A percentile compares a stretch with the other conserved stretches of the same genome.
phyloP scores from a whole-genome alignment of 306 rosid species.

The Dicorynia guianensis region DNA sequence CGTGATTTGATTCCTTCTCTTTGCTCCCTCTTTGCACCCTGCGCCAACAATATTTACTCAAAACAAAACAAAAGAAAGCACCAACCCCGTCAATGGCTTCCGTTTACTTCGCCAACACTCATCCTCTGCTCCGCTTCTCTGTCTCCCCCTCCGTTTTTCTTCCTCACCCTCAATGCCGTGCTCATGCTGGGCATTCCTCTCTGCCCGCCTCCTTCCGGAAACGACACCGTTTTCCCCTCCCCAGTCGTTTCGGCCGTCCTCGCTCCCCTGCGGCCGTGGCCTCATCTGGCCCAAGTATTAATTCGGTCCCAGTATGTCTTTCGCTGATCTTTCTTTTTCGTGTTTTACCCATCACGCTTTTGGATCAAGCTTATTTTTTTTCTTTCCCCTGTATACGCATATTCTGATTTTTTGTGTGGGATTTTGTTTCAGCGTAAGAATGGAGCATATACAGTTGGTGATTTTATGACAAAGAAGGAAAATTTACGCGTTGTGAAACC shows the following conservation, averaged over 20 bases:
- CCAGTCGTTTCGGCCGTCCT: slow-evolving; percentile 30
- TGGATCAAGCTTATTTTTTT: slow-evolving; percentile 43
- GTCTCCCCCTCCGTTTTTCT: slow-evolving; percentile 19
- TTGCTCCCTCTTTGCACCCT: too few species aligned
- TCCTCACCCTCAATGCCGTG: slow-evolving; percentile 32
- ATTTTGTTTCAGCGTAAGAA: slow-evolving; percentile 55
- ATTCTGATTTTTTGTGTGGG: slow-evolving; percentile 17
- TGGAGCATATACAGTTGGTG: slow-evolving; percentile 72
- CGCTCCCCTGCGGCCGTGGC: slow-evolving; percentile 35
- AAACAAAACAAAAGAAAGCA: too few species aligned
- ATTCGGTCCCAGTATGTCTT: slow-evolving; percentile 59
- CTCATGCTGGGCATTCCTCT: slow-evolving; percentile 23
- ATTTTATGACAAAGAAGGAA: slow-evolving; percentile 86
- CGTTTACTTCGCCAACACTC: slow-evolving; percentile 46
- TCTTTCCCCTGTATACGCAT: background rate
- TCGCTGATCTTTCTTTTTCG: background rate
- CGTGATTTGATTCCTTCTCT: slow-evolving; percentile 8
- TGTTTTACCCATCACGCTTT: too few species aligned
- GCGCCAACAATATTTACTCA: too few species aligned
- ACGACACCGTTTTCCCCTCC: slow-evolving; percentile 39
- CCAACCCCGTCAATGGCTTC: slow-evolving; percentile 47
- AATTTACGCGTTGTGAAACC: slow-evolving; percentile 71
- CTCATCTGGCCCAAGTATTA: slow-evolving; percentile 43
- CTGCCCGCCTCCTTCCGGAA: slow-evolving; percentile 20
- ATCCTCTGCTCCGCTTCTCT: slow-evolving; percentile 33